Conservation (phyloP, 2,329 filamentous ascomycete genomes). For the Fusarium anthophilum region DNA sequence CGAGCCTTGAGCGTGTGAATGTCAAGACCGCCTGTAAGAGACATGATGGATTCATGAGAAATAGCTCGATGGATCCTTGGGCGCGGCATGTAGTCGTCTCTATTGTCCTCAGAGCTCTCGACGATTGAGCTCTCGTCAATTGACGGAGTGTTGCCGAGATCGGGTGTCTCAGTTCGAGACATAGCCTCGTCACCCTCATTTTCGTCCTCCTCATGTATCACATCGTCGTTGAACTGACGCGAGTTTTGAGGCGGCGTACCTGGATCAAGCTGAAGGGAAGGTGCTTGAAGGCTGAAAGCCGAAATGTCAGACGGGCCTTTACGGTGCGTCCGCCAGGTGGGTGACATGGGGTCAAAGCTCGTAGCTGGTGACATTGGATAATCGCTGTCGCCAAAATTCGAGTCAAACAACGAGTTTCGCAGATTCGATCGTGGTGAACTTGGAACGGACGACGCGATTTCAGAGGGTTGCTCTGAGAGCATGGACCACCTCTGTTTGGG, state of each 20-base stretch:
- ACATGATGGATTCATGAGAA: constrained; percentile 91
- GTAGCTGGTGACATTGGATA: constrained; percentile 86
- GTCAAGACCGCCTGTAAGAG: constrained; percentile 86
- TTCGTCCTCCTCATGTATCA: constrained; percentile 53
- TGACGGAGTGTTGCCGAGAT: constrained; percentile 42
- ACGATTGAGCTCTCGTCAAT: constrained; percentile 50
- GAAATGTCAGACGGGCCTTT: constrained; percentile 68
- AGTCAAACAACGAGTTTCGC: constrained; percentile 82
- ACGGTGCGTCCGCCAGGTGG: constrained; percentile 62
- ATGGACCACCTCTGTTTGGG: constrained; percentile 69
- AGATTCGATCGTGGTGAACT: constrained; percentile 83
- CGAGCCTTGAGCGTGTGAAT: constrained; percentile 83
- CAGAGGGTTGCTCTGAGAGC: constrained; percentile 63
- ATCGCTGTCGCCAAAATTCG: constrained; percentile 66
- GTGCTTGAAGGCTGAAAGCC: constrained; percentile 57
- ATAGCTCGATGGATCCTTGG: constrained; percentile 69
- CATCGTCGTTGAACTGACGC: constrained; percentile 40
- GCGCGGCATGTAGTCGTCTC: constrained; percentile 51
- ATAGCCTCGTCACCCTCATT: constrained; percentile 39
- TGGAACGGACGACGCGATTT: constrained; percentile 78
- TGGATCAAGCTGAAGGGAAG: constrained; percentile 49
- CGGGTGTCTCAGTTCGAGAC: constrained; percentile 37
- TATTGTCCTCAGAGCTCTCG: constrained; percentile 44
- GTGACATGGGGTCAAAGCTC: constrained; percentile 73
- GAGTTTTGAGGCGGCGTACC: constrained; percentile 39